Evolutionary conservation across 2,329 filamentous ascomycete genomes (phyloP).

Genomic region (Coniella vitis): DNA sequence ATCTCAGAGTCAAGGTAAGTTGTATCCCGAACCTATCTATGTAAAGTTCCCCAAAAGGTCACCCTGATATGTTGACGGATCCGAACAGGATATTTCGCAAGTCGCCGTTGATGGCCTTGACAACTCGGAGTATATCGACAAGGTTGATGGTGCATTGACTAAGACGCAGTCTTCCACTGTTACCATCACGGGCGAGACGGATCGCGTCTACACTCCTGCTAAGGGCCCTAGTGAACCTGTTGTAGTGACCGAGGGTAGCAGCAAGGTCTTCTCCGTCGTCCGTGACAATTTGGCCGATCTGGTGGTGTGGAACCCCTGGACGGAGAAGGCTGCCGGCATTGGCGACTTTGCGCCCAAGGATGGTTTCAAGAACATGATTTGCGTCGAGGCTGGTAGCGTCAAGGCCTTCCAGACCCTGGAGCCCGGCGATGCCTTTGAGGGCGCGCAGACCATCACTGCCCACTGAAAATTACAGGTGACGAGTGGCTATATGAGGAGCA

Average conservation of each 20-base stretch:
- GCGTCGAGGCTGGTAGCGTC: slow-evolving; percentile 85
- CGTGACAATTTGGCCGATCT: slow-evolving; percentile 82
- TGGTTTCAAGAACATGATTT: slow-evolving; percentile 89
- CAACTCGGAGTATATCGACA: slow-evolving; percentile 73
- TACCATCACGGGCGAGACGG: slow-evolving; percentile 70
- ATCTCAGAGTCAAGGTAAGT: slow-evolving; percentile 72
- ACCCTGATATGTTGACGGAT: neutral
- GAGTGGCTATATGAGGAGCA: neutral
- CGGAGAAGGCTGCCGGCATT: slow-evolving; percentile 74
- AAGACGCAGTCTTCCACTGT: slow-evolving; percentile 60
- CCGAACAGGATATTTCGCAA: slow-evolving; percentile 67
- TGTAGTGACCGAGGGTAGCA: slow-evolving; percentile 55
- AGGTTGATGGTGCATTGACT: slow-evolving; percentile 59
- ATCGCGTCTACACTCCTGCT: slow-evolving; percentile 77
- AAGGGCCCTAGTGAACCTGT: slow-evolving; percentile 53
- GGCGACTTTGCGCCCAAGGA: slow-evolving; percentile 84
- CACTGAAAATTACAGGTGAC: slow-evolving; percentile 20
- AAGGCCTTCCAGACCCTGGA: slow-evolving; percentile 78
- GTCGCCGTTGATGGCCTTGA: slow-evolving; percentile 70
- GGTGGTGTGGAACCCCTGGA: slow-evolving; percentile 97
- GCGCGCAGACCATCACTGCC: slow-evolving; percentile 48
- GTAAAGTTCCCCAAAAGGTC: neutral
- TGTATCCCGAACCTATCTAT: neutral
- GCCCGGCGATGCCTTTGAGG: slow-evolving; percentile 62
- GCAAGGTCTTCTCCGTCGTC: slow-evolving; percentile 63